phyloP scores from a whole-genome alignment of 805 yeast species.

The Starmerella bombi region DNA sequence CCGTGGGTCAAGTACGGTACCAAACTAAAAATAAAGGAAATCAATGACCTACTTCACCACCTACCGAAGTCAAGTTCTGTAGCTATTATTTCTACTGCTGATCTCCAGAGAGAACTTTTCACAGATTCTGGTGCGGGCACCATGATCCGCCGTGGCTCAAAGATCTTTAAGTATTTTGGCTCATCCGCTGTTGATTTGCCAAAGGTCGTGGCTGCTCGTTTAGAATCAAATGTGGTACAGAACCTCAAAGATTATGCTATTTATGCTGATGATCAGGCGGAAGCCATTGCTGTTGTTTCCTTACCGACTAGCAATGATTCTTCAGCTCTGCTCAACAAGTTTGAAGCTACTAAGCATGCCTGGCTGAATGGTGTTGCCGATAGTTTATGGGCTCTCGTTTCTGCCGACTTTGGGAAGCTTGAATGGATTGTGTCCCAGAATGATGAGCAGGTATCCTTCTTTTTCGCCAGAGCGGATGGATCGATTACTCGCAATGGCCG shows the following conservation, averaged over 20 bases:
- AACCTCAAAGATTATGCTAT: conserved; percentile 50
- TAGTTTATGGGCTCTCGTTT: conserved; percentile 73
- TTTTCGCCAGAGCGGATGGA: conserved; percentile 85
- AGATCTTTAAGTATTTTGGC: conserved; percentile 51
- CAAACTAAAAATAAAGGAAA: conserved; percentile 89
- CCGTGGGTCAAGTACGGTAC: conserved; percentile 99
- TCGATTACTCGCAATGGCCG: conserved; percentile 81
- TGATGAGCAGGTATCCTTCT: conserved; percentile 84
- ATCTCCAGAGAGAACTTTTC: conserved; percentile 90
- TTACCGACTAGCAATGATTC: conserved; percentile 29
- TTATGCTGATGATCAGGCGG: conserved; percentile 83
- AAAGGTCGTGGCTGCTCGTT: conserved; percentile 61
- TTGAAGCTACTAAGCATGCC: conserved; percentile 75
- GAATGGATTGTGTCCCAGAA: conserved; percentile 88
- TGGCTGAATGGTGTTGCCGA: conserved; percentile 98
- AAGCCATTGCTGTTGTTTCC: conserved; percentile 77
- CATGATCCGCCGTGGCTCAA: conserved; percentile 92
- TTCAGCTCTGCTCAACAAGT: conserved; percentile 67
- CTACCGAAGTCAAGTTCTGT: conserved; percentile 96
- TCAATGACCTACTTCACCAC: conserved; percentile 83
- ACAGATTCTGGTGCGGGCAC: conserved; percentile 99
- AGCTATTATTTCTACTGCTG: conserved; percentile 90
- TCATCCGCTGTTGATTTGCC: conserved; percentile 44
- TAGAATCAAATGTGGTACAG: conserved; percentile 70
- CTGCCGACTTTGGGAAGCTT: conserved; percentile 55